Evolutionary conservation across 768 basidiomycete species (phyloP).

Genomic region (Hebeloma cylindrosporum): DNA sequence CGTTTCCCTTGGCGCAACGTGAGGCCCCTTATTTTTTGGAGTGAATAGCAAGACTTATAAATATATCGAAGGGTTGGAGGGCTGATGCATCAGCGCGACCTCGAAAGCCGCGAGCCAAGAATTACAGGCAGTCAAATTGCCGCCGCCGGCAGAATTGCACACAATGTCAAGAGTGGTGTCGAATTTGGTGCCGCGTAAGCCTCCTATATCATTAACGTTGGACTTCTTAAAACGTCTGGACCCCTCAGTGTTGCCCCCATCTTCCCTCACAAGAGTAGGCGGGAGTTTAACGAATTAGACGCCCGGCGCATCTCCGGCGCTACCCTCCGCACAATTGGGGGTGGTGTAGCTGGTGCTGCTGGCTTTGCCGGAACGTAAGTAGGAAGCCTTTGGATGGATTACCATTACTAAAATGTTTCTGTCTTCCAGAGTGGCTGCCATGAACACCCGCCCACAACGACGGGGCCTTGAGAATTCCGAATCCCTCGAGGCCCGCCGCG

Average conservation of each 20-base stretch:
- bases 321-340: too few relatives aligned
- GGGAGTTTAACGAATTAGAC: neutral
- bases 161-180: constrained; percentile 1
- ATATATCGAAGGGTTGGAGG: neutral
- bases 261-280: constrained; percentile 1
- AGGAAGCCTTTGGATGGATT: too few relatives aligned
- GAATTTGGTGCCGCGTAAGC: constrained; percentile 9
- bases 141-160: constrained; percentile 1
- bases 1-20: constrained; percentile 5
- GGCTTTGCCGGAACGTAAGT: too few relatives aligned
- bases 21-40: neutral
- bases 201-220: too few relatives aligned
- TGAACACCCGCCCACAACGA: too few relatives aligned
- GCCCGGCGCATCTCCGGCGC: neutral
- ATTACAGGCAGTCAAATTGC: constrained; percentile 2
- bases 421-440: too few relatives aligned
- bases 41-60: neutral
- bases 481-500: too few relatives aligned
- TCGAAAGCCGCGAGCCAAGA: constrained; percentile 4
- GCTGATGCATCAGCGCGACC: neutral
- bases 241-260: constrained; percentile 1
- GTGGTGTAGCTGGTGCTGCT: too few relatives aligned
- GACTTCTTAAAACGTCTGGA: too few relatives aligned
- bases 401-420: too few relatives aligned
- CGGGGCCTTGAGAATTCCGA: too few relatives aligned